Evolutionary conservation across 2,329 filamentous ascomycete genomes (phyloP), one percentile per base, ranked within the genome.

Genomic region (Chrysoporthe cubensis): DNA sequence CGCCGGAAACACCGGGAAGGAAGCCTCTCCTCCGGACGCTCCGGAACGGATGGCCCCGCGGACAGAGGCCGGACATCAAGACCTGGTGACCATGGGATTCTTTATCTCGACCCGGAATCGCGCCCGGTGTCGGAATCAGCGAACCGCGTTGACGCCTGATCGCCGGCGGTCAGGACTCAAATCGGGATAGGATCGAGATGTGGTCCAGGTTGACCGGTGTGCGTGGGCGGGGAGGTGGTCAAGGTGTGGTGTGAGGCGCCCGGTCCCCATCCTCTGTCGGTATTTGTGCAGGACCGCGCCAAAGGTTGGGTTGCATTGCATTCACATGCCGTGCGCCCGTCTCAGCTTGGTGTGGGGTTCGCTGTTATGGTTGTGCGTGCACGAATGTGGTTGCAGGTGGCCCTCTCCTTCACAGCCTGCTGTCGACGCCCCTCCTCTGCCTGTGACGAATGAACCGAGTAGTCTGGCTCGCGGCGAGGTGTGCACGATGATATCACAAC

Each of bases 261-360:
- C n/a, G 16, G 7, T n/a, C 8, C 8, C 44, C 44, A n/a, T 16
- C 44, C 44, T 48, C 44, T 48, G 21, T 52, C 21, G n/a, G 48
- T 52, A 50, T 54, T 14, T 54, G 13, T 54, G 9, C 37, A 6
- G 63, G 48, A 52, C n/a, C 1, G 65, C 62, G 34, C 44, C 37
- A 52, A 16, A 52, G 18, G 3, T 60, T 60, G 42, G 61, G 61
- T 60, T 56, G 66, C 62, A 26, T 16, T 67, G 62, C 60, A 67
- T 67, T 2, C 13, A 52, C 21, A 65, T 64, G 61, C 56, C 62
- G 56, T 65, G 56, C 40, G 34, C 62, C 14, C 54, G 56, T 54
- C 58, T 34, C 16, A 16, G 8, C 9, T 13, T 37, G 52, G 26
- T 56, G 26, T 57, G 54, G 26, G 34, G 54, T n/a, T 14, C 18